Base-by-base conservation (phyloP, 495 filamentous ascomycete species). In the Xylaria cubensis region DNA sequence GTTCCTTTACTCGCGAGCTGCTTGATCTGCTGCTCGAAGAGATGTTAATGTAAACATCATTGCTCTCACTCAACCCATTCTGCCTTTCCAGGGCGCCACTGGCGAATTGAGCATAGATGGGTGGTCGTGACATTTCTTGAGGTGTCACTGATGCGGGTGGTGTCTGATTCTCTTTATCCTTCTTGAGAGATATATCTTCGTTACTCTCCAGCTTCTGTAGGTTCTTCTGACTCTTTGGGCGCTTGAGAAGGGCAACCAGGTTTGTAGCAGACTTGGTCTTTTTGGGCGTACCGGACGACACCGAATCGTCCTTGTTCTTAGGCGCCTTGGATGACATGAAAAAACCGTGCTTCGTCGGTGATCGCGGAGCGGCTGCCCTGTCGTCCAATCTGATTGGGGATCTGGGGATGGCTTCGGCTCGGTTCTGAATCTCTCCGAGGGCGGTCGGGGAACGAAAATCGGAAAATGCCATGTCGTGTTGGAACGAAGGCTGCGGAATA, bases 181-280 rank as follows among this genome's bases (percentile, higher is more conserved):
- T 93, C 5, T 84, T 80, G 17, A 71, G 76, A 26, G 72, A 76
- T 44, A 72, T 74, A 15, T 84, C 81, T 13, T 85, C 80, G 46
- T 82, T 80, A 29, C 46, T 73, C 42, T 76, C 79, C 63, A 78
- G 74, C 76, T 84, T 81, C 42, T 83, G 80, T 36, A 86, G 71
- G 66, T 85, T 87, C 78, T 90, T 92, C 15, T 85, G 83, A 12
- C 88, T 86, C 72, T 89, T 91, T 24, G 88, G 87, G 51, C 89
- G 86, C 24, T 82, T 86, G 62, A 91, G 85, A 12, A 93, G 87
- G 4, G 85, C 90, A 0, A 89, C 87, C 5, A 97, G 84, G 76
- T 92, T 95, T 59, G 92, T 94, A 5, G 92, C 86, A 0, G 94
- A 97, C 76, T 97, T 97, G 21, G 89, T 88, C 85, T 95, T 97